phyloP scores from a whole-genome alignment of 441 rosid genomes.

The Metrosideros polymorpha region DNA sequence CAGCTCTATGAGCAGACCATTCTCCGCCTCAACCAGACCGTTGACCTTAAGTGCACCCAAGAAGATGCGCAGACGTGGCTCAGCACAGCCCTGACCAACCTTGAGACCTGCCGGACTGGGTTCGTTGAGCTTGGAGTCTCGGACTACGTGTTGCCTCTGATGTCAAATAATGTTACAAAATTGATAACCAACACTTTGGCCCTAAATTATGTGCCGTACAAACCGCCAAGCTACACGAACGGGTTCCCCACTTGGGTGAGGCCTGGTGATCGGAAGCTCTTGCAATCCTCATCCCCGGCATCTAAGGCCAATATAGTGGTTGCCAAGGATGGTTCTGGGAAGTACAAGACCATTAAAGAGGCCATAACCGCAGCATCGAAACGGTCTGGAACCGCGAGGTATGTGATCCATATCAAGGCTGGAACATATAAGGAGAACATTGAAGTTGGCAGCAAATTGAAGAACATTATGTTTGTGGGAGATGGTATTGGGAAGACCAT shows the following conservation, averaged over 20 bases:
- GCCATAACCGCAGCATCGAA: background rate
- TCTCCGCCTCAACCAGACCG: slow-evolving; percentile 32
- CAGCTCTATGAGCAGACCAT: slow-evolving; percentile 34
- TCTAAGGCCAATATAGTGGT: background rate
- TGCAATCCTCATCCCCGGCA: slow-evolving; percentile 30
- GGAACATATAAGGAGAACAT: slow-evolving; percentile 1
- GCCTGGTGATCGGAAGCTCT: slow-evolving; percentile 45
- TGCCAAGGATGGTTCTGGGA: background rate
- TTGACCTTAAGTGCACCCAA: slow-evolving; percentile 24
- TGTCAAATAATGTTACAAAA: slow-evolving; percentile 49
- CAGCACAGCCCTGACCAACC: slow-evolving; percentile 51
- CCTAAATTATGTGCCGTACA: slow-evolving; percentile 33
- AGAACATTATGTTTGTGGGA: background rate
- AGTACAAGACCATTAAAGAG: background rate
- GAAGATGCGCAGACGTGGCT: slow-evolving; percentile 58
- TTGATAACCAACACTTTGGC: slow-evolving; percentile 46
- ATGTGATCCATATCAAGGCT: background rate
- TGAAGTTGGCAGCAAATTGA: background rate
- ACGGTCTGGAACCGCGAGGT: background rate
- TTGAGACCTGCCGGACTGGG: slow-evolving; percentile 44
- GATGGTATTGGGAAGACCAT: slow-evolving; percentile 2
- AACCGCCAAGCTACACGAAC: slow-evolving; percentile 15
- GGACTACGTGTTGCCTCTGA: slow-evolving; percentile 32
- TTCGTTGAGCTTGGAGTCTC: slow-evolving; percentile 42
- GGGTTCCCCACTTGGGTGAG: slow-evolving; percentile 56